Evolutionary conservation across 2,329 filamentous ascomycete species (phyloP), one percentile per base, ranked within the genome.

Genomic region (Cyphellophora europaea): DNA sequence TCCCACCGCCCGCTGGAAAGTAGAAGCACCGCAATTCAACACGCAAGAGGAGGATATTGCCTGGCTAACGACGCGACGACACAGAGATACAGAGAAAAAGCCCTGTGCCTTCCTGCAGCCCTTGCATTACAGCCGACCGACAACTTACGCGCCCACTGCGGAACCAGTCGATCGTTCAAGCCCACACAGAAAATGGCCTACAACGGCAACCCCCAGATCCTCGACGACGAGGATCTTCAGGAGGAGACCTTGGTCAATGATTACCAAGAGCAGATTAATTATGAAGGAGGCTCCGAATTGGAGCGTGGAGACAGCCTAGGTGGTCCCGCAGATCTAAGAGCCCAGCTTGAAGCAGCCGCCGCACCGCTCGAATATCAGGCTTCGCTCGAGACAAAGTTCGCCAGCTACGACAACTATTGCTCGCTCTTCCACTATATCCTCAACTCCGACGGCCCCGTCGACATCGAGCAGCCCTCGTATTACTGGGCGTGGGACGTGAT

Each of bases 401-500:
- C 86, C 62, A 95, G 88, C 69, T 98, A 98, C 72, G 91, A 98
- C 69, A 85, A 86, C 61, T 98, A 98, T 75, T 98, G 91, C 79
- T 94, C 85, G 65, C 71, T 98, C 53, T 98, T 98, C 71, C 91
- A 98, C 70, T 96, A 86, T 67, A 95, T 98, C 62, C 72, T 98
- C 58, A 98, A 98, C 75, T 96, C 89, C 33, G 91, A 96, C 50
- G 91, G 91, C n/a, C 91, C 91, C 11, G 89, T 98, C 41, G 91
- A 98, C 58, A 72, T 98, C 50, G 91, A 98, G 63, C 83, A 89
- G 48, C 91, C 91, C 11, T 59, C 96, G 86, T 93, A 94, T 69
- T 95, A 89, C 71, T 98, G 91, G 91, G 91, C 91, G 27, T 98
- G 91, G 91, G 91, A 98, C 62, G 89, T 96, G 50, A 95, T 98